Evolutionary conservation across 768 basidiomycete species (phyloP).

Genomic region (Naematelia aurantialba): DNA sequence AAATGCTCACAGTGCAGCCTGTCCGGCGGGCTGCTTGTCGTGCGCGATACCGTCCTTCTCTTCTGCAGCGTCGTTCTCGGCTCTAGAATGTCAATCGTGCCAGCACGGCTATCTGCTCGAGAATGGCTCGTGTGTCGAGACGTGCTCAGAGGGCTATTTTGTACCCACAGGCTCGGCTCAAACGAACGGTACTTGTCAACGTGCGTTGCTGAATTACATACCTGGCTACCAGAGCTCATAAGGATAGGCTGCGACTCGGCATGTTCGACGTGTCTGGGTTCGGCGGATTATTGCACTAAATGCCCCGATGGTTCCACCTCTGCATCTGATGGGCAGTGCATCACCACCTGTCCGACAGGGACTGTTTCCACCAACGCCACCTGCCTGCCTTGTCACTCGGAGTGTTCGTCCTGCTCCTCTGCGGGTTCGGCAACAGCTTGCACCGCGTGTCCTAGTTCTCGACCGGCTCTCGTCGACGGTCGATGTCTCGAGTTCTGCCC

Average conservation of each 20-base stretch:
- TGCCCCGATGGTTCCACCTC: conserved; percentile 30
- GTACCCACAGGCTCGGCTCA: conserved; percentile 23
- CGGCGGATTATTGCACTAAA: conserved; percentile 35
- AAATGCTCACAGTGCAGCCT: conserved; percentile 25
- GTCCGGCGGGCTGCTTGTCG: conserved; percentile 39
- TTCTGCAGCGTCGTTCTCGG: conserved; percentile 11
- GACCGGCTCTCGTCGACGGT: conserved; percentile 34
- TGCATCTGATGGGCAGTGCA: conserved; percentile 24
- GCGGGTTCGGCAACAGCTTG: conserved; percentile 19
- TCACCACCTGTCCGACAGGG: conserved; percentile 30
- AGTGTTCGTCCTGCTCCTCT: conserved; percentile 39
- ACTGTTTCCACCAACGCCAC: conserved; percentile 28
- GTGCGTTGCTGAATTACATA: conserved; percentile 22
- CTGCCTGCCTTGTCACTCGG: conserved; percentile 37
- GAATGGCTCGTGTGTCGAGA: conserved; percentile 32
- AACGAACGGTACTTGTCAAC: conserved; percentile 44
- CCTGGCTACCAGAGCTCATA: conserved; percentile 9
- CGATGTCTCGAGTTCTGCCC: conserved; percentile 38
- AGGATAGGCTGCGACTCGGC: conserved; percentile 36
- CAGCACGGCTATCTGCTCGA: conserved; percentile 45
- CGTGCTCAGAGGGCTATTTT: conserved; percentile 36
- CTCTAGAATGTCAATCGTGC: conserved; percentile 34
- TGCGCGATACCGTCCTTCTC: conserved; percentile 45
- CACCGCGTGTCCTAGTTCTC: conserved; percentile 27
- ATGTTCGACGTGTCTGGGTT: conserved; percentile 35